Evolutionary conservation across 148 eudicot genomes (phyloP), one percentile per base, ranked within the genome.

Genomic region (Spergularia bocconei): DNA sequence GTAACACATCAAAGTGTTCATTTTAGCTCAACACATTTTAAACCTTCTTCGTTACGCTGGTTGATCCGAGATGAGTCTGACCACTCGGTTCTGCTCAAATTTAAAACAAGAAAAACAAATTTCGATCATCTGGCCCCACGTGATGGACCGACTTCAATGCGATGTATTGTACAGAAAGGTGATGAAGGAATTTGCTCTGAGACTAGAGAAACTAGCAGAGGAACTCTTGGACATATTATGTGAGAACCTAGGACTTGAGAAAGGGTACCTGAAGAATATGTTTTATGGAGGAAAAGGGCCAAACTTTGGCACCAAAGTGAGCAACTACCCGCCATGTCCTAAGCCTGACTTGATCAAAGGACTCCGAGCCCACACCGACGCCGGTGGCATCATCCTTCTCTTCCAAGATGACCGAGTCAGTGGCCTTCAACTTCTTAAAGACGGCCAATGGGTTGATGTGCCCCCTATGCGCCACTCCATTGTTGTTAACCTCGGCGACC

Each of bases 381-480:
- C 95, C 1, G 95, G 95, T 20, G 95, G 95, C 75, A 84, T 90
- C 81, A 88, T 90, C 82, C 85, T 90, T 36, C 90, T 90, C 75
- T 87, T 90, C 79, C 95, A 90, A 61, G 95, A 90, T 38, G 92
- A 88, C 78, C 82, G 68, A 50, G 95, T 90, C 70, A 87, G 95
- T 39, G 95, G 95, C 71, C 87, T 90, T 51, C 95, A 90, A 65
- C 89, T 90, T 25, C 90, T 90, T 53, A 88, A 90, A 74, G 95
- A 80, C 33, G 92, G 80, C 23, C 54, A 82, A 47, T 90, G 95
- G 95, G 73, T 90, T 50, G 90, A 88, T 41, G 95, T 90, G 11
- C 95, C 95, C 2, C 95, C 95, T 11, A 87, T 90, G 90, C 88
- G 85, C 70, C 95, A 90, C 75, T 88, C 95, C 75, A 90, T 90